These are phyloP conservation scores for Phaffomyces opuntiae DNA, from an alignment of 805 yeast species.

Conservation along the genomic window DNA sequence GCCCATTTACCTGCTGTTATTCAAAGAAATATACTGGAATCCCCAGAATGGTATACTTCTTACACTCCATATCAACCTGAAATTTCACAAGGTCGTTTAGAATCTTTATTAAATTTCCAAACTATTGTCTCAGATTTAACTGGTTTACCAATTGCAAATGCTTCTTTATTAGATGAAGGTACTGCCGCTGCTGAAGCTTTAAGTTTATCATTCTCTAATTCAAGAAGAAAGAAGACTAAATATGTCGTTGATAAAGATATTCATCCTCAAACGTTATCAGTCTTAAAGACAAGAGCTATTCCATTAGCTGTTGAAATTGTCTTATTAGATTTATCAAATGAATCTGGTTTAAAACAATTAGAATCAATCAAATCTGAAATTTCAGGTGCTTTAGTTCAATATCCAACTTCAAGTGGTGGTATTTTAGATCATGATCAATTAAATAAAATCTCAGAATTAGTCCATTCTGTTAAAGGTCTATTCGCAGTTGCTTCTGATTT, in stretches of 20 bases:
- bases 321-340: conserved; percentile 46
- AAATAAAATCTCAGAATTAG: conserved; percentile 48
- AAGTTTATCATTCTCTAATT: conserved; percentile 67
- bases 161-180: conserved; percentile 92
- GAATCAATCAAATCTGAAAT: conserved; percentile 31
- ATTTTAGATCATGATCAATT: conserved; percentile 43
- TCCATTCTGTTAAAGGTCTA: conserved; percentile 69
- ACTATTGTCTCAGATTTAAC: conserved; percentile 88
- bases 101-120: conserved; percentile 84
- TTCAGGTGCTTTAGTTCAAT: conserved; percentile 84
- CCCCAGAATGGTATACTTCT: conserved; percentile 98
- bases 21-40: conserved; percentile 84
- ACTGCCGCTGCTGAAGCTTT: conserved; percentile 98
- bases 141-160: conserved; percentile 91
- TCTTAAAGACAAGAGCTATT: conserved; percentile 69
- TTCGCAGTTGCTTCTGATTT: conserved; percentile 88
- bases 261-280: conserved; percentile 83
- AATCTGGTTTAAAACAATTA: conserved; percentile 30
- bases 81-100: conserved; percentile 93
- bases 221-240: conserved; percentile 57
- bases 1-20: conserved; percentile 87
- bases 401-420: conserved; percentile 83
- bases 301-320: conserved; percentile 64
- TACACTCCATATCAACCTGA: conserved; percentile 99
- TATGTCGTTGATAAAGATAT: conserved; percentile 71